Conservation (phyloP, 2,329 filamentous ascomycete genomes). For the Calonectria ilicicola region DNA sequence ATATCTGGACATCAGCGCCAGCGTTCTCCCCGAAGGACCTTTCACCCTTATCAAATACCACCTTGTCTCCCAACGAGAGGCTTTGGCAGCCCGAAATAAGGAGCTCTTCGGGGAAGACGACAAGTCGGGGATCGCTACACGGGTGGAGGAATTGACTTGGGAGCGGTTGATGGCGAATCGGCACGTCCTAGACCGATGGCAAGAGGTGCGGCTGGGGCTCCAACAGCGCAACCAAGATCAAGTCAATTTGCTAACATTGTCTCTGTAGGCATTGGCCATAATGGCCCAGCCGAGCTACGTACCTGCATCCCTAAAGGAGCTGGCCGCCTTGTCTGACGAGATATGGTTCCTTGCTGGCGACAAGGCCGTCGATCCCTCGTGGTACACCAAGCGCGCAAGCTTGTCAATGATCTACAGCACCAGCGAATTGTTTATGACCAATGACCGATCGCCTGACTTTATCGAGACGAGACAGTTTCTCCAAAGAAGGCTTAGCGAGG, state of each 20-base stretch:
- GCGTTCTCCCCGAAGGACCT: conserved; percentile 81
- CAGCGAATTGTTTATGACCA: conserved; percentile 94
- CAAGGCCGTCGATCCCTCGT: conserved; percentile 81
- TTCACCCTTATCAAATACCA: conserved; percentile 88
- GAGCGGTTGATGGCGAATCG: conserved; percentile 81
- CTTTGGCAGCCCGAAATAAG: conserved; percentile 59
- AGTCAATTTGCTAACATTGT: conserved; percentile 25
- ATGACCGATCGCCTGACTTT: conserved; percentile 81
- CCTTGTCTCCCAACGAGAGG: conserved; percentile 74
- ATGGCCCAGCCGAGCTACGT: conserved; percentile 90
- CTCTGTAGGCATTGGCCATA: conserved; percentile 80
- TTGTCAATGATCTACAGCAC: conserved; percentile 73
- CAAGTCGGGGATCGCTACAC: conserved; percentile 65
- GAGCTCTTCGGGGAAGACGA: conserved; percentile 54
- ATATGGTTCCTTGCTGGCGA: conserved; percentile 92
- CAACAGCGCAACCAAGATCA: background rate
- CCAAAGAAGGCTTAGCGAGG: conserved; percentile 78
- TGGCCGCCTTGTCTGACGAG: conserved; percentile 88
- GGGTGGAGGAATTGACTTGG: conserved; percentile 79
- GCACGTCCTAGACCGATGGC: conserved; percentile 81
- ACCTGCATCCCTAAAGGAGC: conserved; percentile 80
- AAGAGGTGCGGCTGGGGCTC: conserved; percentile 73
- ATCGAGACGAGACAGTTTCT: conserved; percentile 84
- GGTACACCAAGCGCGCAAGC: conserved; percentile 79
- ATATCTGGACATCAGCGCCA: conserved; percentile 87